These are phyloP conservation scores for Fusarium anguioides DNA, from an alignment of 2,329 filamentous ascomycete species.

Conservation along the genomic window DNA sequence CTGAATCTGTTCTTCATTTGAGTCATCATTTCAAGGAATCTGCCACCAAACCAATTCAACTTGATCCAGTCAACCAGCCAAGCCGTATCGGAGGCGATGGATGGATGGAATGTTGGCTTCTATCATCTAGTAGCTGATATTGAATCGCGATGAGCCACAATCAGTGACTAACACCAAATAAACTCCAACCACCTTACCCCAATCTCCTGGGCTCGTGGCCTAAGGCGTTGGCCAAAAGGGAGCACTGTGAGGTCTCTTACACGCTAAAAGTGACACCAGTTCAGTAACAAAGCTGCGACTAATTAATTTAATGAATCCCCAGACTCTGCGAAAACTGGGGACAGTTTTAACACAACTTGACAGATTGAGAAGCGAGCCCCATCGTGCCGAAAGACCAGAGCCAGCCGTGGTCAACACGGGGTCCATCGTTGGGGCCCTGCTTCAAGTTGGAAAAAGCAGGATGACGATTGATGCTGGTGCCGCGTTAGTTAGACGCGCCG, in stretches of 20 bases:
- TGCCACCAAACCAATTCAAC: constrained; percentile 1
- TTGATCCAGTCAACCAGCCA: neutral
- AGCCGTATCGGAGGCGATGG: constrained; percentile 10
- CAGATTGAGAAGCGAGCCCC: constrained; percentile 10
- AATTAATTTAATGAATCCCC: constrained; percentile 34
- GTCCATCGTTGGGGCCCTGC: constrained; percentile 17
- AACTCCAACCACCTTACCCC: constrained; percentile 35
- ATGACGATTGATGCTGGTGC: constrained; percentile 37
- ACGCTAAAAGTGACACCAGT: constrained; percentile 32
- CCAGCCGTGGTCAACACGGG: constrained; percentile 44
- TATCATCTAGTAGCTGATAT: constrained; percentile 32
- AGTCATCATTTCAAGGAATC: constrained; percentile 28
- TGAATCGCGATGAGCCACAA: constrained; percentile 26
- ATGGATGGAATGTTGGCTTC: constrained; percentile 29
- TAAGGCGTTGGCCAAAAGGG: constrained; percentile 31
- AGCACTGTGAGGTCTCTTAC: constrained; percentile 9
- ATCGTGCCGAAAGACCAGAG: constrained; percentile 25
- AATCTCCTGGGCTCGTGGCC: constrained; percentile 42
- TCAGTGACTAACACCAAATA: constrained; percentile 19
- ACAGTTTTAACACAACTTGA: constrained; percentile 18
- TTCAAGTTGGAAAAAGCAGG: constrained; percentile 28
- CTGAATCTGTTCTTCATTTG: constrained; percentile 19
- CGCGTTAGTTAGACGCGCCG: constrained; percentile 21
- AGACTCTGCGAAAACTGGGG: constrained; percentile 33
- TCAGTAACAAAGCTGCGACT: constrained; percentile 21